These are phyloP conservation scores for Paramecium biaurelia DNA, from an alignment of 73 alveolate species.

Conservation along the genomic window DNA sequence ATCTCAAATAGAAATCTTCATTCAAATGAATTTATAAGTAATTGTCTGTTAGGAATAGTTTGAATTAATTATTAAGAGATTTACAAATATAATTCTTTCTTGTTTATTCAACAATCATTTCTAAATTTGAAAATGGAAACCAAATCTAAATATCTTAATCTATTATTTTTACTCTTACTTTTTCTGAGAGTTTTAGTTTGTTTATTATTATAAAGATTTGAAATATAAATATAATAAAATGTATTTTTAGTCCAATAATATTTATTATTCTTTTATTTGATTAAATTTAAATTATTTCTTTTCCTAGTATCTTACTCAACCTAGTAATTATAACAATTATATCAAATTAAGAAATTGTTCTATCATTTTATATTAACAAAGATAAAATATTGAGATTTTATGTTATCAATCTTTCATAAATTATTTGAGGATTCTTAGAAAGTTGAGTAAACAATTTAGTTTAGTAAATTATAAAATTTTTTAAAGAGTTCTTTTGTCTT, in stretches of 20 bases:
- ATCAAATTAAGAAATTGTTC: neutral
- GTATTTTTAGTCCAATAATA: neutral
- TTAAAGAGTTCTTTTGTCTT: neutral
- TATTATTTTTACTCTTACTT: neutral
- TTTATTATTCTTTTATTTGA: neutral
- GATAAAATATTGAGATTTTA: neutral
- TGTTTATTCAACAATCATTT: neutral
- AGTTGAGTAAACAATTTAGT: neutral
- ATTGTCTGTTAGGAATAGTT: neutral
- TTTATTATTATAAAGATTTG: neutral
- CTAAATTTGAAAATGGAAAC: neutral
- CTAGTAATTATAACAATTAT: neutral
- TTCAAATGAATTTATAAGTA: neutral
- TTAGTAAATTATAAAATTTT: neutral
- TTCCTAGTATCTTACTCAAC: neutral
- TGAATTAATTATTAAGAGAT: neutral
- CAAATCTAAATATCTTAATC: neutral
- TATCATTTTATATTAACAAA: neutral
- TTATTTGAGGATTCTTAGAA: neutral
- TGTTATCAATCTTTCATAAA: neutral
- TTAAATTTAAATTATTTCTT: neutral
- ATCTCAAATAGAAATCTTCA: neutral
- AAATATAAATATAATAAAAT: too few relatives aligned
- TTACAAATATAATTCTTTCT: neutral
- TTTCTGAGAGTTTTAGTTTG: neutral